Evolutionary conservation across 1,284 basidiomycete genomes (phyloP).

Genomic region (Trichosporon ovoides): DNA sequence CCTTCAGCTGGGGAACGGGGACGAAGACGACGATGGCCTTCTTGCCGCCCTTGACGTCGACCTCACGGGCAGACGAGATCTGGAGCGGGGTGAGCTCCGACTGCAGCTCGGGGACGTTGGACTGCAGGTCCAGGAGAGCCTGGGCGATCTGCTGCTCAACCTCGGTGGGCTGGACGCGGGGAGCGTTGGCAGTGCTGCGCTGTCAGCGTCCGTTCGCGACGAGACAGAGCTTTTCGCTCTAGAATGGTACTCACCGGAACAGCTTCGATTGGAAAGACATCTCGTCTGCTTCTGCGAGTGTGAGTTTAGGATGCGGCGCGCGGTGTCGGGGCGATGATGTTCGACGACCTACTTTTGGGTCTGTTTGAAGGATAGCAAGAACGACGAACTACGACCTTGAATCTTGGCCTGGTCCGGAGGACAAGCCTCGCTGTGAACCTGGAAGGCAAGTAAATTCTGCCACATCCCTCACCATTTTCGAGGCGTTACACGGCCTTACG

Average conservation of each 20-base stretch:
- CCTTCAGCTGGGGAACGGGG: constrained; percentile 94
- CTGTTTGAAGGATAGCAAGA: no score
- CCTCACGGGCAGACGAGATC: constrained; percentile 96
- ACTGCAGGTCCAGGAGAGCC: constrained; percentile 95
- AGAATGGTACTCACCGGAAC: no score
- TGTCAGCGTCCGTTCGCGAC: constrained; percentile 97
- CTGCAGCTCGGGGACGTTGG: constrained; percentile 97
- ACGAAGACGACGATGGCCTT: constrained; percentile 99
- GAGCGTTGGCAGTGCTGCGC: constrained; percentile 76
- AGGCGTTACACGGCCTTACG: no score
- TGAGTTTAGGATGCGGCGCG: no score
- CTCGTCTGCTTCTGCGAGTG: constrained; percentile 4
- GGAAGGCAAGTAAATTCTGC: no score
- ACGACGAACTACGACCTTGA: no score
- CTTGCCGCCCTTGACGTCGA: constrained; percentile 98
- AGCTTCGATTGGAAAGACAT: constrained; percentile 26
- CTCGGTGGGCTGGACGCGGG: no score
- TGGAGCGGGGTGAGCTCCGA: constrained; percentile 89
- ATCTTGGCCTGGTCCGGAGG: no score
- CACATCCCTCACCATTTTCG: no score
- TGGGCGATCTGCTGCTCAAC: constrained; percentile 90
- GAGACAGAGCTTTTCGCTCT: constrained; percentile 47
- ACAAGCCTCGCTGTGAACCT: no score
- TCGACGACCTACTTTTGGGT: no score
- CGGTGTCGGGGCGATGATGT: no score